Evolutionary conservation across 257 asterid species (phyloP).

Genomic region (Coffea eugenioides): DNA sequence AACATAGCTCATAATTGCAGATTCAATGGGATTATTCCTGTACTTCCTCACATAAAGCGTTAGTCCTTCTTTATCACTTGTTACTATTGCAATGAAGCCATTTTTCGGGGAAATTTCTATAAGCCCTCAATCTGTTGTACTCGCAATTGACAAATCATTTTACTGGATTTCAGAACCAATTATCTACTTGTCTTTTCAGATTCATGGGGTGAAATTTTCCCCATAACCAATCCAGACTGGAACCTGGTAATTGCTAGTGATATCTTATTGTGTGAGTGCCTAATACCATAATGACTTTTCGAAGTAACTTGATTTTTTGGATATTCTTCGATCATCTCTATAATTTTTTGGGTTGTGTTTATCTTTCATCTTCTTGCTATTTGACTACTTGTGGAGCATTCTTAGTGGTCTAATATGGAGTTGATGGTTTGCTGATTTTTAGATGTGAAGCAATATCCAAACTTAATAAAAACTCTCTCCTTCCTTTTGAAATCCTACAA

Average conservation of each 20-base stretch:
- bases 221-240: slow-evolving; percentile 64
- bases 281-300: background rate
- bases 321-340: too few species aligned
- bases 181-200: slow-evolving; percentile 41
- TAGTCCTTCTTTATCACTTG: slow-evolving; percentile 5
- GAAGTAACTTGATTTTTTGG: background rate
- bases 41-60: slow-evolving; percentile 83
- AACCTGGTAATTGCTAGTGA: slow-evolving; percentile 93
- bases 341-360: background rate
- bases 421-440: slow-evolving; percentile 21
- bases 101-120: too few species aligned
- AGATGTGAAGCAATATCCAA: slow-evolving; percentile 89
- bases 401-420: background rate
- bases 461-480: slow-evolving; percentile 73
- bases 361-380: background rate
- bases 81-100: background rate
- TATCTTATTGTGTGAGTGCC: slow-evolving; percentile 73
- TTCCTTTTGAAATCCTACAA: slow-evolving; percentile 74
- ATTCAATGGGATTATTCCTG: slow-evolving; percentile 68
- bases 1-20: slow-evolving; percentile 76
- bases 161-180: background rate
- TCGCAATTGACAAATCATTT: background rate
- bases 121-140: too few species aligned
- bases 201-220: slow-evolving; percentile 93
- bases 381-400: background rate